Evolutionary conservation across 805 yeast species (phyloP).

Genomic region (Yarrowia sp.): DNA sequence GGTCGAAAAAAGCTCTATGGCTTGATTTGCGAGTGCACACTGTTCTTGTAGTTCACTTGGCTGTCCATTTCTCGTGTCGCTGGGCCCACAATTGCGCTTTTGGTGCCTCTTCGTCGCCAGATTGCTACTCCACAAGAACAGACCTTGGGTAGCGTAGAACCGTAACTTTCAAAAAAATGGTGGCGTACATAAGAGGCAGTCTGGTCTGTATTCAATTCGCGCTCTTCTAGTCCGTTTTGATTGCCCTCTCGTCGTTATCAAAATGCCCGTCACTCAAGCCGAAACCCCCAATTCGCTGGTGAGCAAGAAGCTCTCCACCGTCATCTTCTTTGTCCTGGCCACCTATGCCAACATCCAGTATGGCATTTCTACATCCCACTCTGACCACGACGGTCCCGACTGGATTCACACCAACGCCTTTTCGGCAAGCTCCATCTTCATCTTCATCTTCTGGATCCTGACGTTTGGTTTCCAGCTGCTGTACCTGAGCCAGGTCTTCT

Average conservation of each 20-base stretch:
- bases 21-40: neutral
- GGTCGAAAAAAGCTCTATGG: neutral
- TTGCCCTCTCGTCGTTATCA: slow-evolving; percentile 3
- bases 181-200: slow-evolving; percentile 32
- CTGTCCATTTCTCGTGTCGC: neutral
- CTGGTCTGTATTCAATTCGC: neutral
- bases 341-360: slow-evolving; percentile 36
- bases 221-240: neutral
- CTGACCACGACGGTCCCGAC: slow-evolving; percentile 38
- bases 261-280: slow-evolving; percentile 36
- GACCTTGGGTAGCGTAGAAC: slow-evolving; percentile 24
- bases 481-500: slow-evolving; percentile 36
- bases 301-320: slow-evolving; percentile 36
- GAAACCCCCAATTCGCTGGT: slow-evolving; percentile 33
- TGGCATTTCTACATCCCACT: slow-evolving; percentile 28
- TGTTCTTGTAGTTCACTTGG: neutral
- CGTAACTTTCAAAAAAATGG: slow-evolving; percentile 26
- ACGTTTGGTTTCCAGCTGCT: slow-evolving; percentile 35
- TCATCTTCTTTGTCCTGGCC: slow-evolving; percentile 34
- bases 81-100: slow-evolving; percentile 6
- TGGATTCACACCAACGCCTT: slow-evolving; percentile 39
- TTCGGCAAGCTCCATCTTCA: slow-evolving; percentile 33
- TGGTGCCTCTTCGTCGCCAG: neutral
- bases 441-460: slow-evolving; percentile 34
- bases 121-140: slow-evolving; percentile 21